Evolutionary conservation across 306 rosid genomes (phyloP), one percentile per base, ranked within the genome.

Genomic region (Quercus bicolor): DNA sequence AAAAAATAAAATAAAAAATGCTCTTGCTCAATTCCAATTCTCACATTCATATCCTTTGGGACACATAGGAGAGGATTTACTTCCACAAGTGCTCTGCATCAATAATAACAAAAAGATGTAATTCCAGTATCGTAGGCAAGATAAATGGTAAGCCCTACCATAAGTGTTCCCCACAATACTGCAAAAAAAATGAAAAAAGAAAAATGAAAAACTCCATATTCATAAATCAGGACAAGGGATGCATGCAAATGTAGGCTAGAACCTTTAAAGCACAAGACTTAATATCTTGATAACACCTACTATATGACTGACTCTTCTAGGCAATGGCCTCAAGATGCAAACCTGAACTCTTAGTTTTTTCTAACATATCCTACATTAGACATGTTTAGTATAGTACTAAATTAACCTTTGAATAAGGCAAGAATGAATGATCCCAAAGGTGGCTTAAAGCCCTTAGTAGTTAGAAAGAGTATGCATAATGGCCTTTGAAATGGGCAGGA

Each of bases 21-120:
- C 68, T 87, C 84, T n/a, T 79, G 76, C 24, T n/a, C 19, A 70
- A 70, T 70, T 78, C 72, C 87, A 75, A 34, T 54, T 59, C 13
- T 77, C 16, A 48, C 82, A 70, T 85, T 95, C 2, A 79, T 69
- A 75, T 75, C 92, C 62, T 88, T 92, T 28, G 85, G 88, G 55
- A 85, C 95, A 80, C 86, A 94, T 75, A 94, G 95, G 81, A 92
- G 70, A 77, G 98, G 97, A 81, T 92, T 94, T 29, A 94, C 86
- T 90, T 94, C 98, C 64, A 94, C 90, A 68, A 61, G 85, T 5
- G 97, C 95, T 73, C 95, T 94, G 92, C 76, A 83, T 80, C 8
- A 31, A 28, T 1, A 84, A 71, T 45, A 70, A 59, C 79, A 77
- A 56, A 82, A 82, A 33, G 68, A 48, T 31, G 45, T 79, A 33